A percentile compares a stretch with the other conserved stretches of the same genome.
Evolutionary conservation across 331 rosid genomes (phyloP).

Genomic region (Saraca asoca): DNA sequence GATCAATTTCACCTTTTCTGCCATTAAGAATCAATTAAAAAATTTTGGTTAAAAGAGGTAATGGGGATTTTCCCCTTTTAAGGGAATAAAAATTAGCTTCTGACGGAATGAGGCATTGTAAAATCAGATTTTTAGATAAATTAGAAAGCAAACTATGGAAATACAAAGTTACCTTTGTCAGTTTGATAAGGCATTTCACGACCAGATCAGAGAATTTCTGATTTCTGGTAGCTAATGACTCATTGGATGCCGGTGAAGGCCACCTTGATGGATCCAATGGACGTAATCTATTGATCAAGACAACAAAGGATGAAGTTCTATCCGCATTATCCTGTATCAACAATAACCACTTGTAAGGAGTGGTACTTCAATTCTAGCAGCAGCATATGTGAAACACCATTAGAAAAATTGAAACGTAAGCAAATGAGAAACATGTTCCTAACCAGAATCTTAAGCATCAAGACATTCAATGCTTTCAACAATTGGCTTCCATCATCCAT

Average conservation of each 20-base stretch:
- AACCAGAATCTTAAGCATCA: slow-evolving; percentile 98
- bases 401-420: neutral
- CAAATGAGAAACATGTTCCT: slow-evolving; percentile 14
- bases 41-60: too few relatives aligned
- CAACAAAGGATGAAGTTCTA: slow-evolving; percentile 92
- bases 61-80: too few relatives aligned
- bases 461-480: slow-evolving; percentile 89
- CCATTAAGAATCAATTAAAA: too few relatives aligned
- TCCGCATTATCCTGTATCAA: slow-evolving; percentile 92
- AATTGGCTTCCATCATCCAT: slow-evolving; percentile 99
- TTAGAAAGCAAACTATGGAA: neutral
- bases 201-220: slow-evolving; percentile 96
- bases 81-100: too few relatives aligned
- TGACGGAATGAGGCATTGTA: neutral
- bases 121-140: neutral
- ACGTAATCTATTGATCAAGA: slow-evolving; percentile 78
- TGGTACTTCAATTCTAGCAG: neutral
- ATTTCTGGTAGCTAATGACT: slow-evolving; percentile 81
- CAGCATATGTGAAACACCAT: neutral
- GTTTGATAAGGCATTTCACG: slow-evolving; percentile 95
- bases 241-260: slow-evolving; percentile 87
- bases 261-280: slow-evolving; percentile 96
- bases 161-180: slow-evolving; percentile 71
- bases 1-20: too few relatives aligned
- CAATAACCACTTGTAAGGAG: slow-evolving; percentile 26